Evolutionary conservation across 1,284 basidiomycete species (phyloP), one percentile per base, ranked within the genome.

Genomic region (Serendipita sp.): DNA sequence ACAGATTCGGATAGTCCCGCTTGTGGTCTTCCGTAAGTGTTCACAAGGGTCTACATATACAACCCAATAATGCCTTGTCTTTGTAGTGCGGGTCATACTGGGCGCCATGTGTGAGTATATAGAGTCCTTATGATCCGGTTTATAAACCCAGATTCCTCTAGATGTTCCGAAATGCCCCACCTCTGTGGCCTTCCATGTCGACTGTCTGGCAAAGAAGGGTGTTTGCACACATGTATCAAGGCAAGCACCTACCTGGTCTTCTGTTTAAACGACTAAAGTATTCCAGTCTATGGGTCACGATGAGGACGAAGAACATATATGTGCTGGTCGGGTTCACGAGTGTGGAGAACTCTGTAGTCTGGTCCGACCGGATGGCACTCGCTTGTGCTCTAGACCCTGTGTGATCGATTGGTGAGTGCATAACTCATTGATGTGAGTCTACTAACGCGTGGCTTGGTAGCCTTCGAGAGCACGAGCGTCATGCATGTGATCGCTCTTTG

Each of bases 41-140:
- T 58, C 44, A 12, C 58, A 29, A 38, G 42, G 3, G 13, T 17
- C 2, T 35, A 53, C 41, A 55, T 45, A 35, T 58, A 45, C 2
- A 13, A 63, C 22, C 62, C 53, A n/a, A 34, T 63, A 38, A 34
- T 2, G 30, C 63, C 17, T 42, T 47, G 1, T 29, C 42, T 2
- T n/a, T 29, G 3, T 62, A 83, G 82, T 13, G 82, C 81, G 10
- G 82, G 83, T 0, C 82, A 84, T 64, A 69, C 75, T 4, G 79
- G 80, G 13, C 71, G 70, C 6, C 82, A 84, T 65, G 69, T 55
- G 74, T 58, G 8, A n/a, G 41, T 53, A 6, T 17, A 17, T 58
- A 2, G 42, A 26, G 45, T 22, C 2, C 5, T 75, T 81, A 80
- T 81, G 69, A 60, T 38, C 4, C 34, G 10, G 55, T n/a, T 53